Conservation (phyloP, 768 basidiomycete species). For the Russula foetens region DNA sequence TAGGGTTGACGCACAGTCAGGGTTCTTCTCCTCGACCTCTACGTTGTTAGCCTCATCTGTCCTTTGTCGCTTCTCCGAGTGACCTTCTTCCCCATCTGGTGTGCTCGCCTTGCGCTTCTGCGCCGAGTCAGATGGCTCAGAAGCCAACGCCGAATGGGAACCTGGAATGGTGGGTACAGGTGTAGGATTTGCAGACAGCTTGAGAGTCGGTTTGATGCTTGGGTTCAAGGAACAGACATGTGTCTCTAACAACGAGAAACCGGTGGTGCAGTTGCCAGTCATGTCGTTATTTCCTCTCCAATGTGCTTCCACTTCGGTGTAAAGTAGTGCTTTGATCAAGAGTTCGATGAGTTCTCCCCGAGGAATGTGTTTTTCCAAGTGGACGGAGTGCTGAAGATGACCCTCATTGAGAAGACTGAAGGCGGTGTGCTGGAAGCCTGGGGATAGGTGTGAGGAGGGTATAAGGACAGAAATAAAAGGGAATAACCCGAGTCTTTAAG, state of each 20-base stretch:
- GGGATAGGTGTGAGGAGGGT: slow-evolving; percentile 12
- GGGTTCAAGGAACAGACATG: slow-evolving; percentile 61
- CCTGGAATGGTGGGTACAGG: not conserved
- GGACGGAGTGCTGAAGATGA: slow-evolving; percentile 58
- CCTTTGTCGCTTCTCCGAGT: slow-evolving; percentile 56
- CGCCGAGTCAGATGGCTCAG: slow-evolving; percentile 1
- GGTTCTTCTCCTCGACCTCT: slow-evolving; percentile 21
- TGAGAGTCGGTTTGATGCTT: slow-evolving; percentile 23
- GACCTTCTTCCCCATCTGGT: slow-evolving; percentile 33
- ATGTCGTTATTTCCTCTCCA: slow-evolving; percentile 55
- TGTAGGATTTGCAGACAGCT: slow-evolving; percentile 7
- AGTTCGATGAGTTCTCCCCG: slow-evolving; percentile 78
- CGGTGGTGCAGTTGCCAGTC: slow-evolving; percentile 54
- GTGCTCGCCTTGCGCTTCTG: slow-evolving; percentile 20
- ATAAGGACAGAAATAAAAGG: not conserved
- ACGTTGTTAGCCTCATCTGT: slow-evolving; percentile 41
- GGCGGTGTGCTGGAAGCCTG: slow-evolving; percentile 77
- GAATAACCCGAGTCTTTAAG: slow-evolving; percentile 68
- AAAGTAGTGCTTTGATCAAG: slow-evolving; percentile 71
- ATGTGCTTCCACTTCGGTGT: slow-evolving; percentile 76
- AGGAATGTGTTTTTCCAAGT: slow-evolving; percentile 64
- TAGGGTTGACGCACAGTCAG: slow-evolving; percentile 30
- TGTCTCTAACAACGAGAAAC: slow-evolving; percentile 67
- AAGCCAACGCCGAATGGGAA: not conserved
- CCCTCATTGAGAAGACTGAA: slow-evolving; percentile 73